Evolutionary conservation across 768 basidiomycete genomes (phyloP).

Genomic region (Terana coerulea): DNA sequence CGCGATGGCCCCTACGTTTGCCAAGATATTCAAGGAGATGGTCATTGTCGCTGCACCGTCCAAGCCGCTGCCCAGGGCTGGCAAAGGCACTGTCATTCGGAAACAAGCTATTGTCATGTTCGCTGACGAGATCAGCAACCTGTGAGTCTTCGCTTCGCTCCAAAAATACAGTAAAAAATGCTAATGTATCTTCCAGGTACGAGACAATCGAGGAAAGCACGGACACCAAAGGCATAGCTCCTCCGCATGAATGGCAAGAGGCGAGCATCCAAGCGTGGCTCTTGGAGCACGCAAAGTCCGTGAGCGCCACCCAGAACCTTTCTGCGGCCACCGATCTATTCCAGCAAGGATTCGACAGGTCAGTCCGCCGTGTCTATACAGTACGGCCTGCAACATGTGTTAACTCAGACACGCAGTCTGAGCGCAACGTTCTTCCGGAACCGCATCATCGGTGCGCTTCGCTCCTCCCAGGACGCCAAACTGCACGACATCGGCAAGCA

Average conservation of each 20-base stretch:
- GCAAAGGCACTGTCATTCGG: conserved; percentile 17
- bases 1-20: conserved; percentile 17
- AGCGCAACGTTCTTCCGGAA: conserved; percentile 13
- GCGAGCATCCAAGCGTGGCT: too few species aligned
- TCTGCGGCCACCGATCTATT: conserved; percentile 2
- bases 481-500: neutral
- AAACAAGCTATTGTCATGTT: conserved; percentile 10
- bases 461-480: neutral
- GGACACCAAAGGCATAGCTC: conserved; percentile 10
- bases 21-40: conserved; percentile 26
- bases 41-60: conserved; percentile 17
- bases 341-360: conserved; percentile 9
- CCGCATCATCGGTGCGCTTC: conserved; percentile 10
- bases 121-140: conserved; percentile 12
- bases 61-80: conserved; percentile 19
- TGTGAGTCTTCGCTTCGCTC: conserved; percentile 3
- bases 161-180: conserved; percentile 3
- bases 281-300: neutral
- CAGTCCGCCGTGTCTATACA: neutral
- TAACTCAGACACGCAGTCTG: neutral
- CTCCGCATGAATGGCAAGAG: too few species aligned
- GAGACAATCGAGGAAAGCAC: conserved; percentile 10
- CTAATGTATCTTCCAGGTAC: conserved; percentile 14
- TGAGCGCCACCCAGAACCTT: conserved; percentile 1
- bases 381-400: neutral